Base-by-base conservation (phyloP, 225 moss, liverwort and hornwort species). In the Pleurozium schreberi region DNA sequence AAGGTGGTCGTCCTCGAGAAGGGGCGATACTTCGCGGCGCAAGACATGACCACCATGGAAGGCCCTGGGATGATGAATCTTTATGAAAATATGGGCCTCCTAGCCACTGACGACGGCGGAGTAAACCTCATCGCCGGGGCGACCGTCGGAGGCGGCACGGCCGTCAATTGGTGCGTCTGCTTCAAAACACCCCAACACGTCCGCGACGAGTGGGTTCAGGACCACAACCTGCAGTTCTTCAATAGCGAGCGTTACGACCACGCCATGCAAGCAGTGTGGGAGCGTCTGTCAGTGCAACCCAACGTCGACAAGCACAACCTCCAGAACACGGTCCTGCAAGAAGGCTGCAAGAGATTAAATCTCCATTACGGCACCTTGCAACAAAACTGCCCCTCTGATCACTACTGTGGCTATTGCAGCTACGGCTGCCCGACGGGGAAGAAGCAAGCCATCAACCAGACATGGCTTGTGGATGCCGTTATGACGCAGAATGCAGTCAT, bases 401-500 rank as follows among this genome's bases (percentile, higher is more conserved):
- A 97, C 71, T 87, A 91, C 84, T 98, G 98, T 42, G 97, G 98
- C 47, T 97, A 94, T 92, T 98, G 98, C 91, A 88, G 89, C 86
- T 93, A 95, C 49, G 98, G 98, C 22, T 98, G 97, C 12, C 92
- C 90, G 60, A 95, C 81, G 5, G 98, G 97, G 12, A 89, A 94
- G 84, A 98, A 98, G 91, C 93, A 94, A 69, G 91, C 92, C 38
- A 95, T 95, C 30, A 85, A 93, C 3, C 94, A 96, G 91, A 98
- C 97, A 7, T 98, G 98, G 98, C 88, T 98, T 50, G 93, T 96
- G 25, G 97, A 98, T 52, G 98, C 98, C 28, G 93, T 94, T 20
- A 89, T 88, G 23, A 88, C 90, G 5, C 93, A 92, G 69, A 92
- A 94, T 43, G 93, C 95, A 11, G 70, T 94, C 27, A 92, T 98